phyloP scores from a whole-genome alignment of 2,329 filamentous ascomycete genomes.

The Claviceps quebecensis region DNA sequence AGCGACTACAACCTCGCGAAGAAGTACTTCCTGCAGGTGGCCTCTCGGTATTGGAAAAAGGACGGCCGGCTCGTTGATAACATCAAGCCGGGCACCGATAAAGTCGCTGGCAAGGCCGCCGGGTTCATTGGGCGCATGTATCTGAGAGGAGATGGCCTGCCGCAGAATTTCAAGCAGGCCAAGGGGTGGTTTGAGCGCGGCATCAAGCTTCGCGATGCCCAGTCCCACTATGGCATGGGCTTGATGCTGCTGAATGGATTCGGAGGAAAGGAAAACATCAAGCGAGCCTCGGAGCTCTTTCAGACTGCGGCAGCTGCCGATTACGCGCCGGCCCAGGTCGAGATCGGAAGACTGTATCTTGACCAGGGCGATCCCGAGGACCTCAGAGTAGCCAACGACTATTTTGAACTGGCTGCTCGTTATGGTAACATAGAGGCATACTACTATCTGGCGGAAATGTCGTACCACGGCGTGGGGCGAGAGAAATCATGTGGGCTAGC shows the following conservation, averaged over 20 bases:
- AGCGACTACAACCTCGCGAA: conserved; percentile 61
- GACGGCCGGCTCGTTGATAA: conserved; percentile 63
- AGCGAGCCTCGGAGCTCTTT: conserved; percentile 62
- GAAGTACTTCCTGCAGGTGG: conserved; percentile 68
- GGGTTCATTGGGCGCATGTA: conserved; percentile 85
- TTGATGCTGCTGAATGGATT: conserved; percentile 72
- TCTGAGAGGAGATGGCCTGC: conserved; percentile 70
- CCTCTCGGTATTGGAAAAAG: conserved; percentile 66
- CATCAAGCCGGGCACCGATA: conserved; percentile 57
- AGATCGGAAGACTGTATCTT: conserved; percentile 70
- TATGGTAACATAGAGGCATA: conserved; percentile 79
- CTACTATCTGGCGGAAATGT: conserved; percentile 85
- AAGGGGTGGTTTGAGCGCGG: conserved; percentile 75
- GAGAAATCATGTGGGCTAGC: conserved; percentile 68
- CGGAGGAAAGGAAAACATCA: conserved; percentile 54
- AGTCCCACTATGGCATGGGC: conserved; percentile 75
- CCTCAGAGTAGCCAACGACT: conserved; percentile 62
- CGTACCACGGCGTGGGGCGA: conserved; percentile 63
- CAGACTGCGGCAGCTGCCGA: conserved; percentile 71
- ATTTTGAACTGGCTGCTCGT: conserved; percentile 74
- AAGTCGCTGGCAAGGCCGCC: conserved; percentile 67
- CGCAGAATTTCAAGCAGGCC: conserved; percentile 65
- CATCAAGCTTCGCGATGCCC: conserved; percentile 57
- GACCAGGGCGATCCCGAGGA: conserved; percentile 64
- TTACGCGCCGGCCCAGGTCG: conserved; percentile 65